Percentiles rank a stretch among this genome's conserved stretches.
These are phyloP conservation scores for Vigna angularis DNA, from an alignment of 306 rosid species.

Conservation along the genomic window DNA sequence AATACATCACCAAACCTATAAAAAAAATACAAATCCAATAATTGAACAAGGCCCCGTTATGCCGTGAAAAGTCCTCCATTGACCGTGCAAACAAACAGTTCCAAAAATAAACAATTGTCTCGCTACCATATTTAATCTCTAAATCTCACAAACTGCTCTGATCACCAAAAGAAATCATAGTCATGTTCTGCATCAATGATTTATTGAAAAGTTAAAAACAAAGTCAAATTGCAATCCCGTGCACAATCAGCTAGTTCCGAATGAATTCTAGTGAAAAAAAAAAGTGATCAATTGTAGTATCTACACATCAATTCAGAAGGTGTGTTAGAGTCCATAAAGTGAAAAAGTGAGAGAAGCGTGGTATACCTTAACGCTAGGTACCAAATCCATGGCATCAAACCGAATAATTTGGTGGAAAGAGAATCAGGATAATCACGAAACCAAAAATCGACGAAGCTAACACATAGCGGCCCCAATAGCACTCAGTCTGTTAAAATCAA, in stretches of 20 bases:
- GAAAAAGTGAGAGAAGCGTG: background rate
- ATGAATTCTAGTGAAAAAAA: background rate
- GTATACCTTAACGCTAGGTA: constrained; percentile 73
- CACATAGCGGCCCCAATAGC: constrained; percentile 40
- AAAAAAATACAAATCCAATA: background rate
- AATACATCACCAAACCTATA: background rate
- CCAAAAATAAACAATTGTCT: background rate
- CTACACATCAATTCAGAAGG: background rate
- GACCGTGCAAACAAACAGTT: background rate
- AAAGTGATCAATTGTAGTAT: background rate
- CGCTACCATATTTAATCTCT: background rate
- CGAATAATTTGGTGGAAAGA: constrained; percentile 35
- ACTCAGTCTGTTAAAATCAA: constrained; percentile 51
- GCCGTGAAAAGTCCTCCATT: background rate
- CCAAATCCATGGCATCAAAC: constrained; percentile 70
- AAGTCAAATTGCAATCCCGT: constrained; percentile 12
- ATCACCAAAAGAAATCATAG: background rate
- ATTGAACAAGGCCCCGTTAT: background rate
- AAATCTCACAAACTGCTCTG: background rate
- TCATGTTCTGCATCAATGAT: background rate
- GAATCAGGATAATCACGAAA: constrained; percentile 49
- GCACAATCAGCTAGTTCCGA: background rate
- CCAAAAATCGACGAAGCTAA: constrained; percentile 43
- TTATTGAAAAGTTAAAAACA: background rate
- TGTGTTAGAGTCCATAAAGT: background rate